Conservation (phyloP, 805 yeast species). For the Suhomyces emberorum region DNA sequence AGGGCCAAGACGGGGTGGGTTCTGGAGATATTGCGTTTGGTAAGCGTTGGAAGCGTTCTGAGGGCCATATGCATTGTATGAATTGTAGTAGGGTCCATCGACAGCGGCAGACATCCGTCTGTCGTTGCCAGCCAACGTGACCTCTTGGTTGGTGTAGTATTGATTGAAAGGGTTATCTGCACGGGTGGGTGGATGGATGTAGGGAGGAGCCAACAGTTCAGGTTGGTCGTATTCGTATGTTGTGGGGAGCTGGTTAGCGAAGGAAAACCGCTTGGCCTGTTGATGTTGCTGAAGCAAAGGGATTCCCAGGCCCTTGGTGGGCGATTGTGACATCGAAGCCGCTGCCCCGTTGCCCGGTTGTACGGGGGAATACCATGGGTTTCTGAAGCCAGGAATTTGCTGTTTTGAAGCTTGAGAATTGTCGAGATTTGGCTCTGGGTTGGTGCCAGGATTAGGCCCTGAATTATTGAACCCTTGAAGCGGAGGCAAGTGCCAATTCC, state of each 20-base stretch:
- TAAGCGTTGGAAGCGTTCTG: constrained; percentile 4
- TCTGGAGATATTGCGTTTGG: constrained; percentile 10
- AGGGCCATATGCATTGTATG: constrained; percentile 12
- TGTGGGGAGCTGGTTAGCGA: constrained; percentile 46
- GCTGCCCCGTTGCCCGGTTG: constrained; percentile 10
- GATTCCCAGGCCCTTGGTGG: constrained; percentile 23
- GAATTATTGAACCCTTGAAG: constrained; percentile 17
- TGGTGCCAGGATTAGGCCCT: constrained; percentile 3
- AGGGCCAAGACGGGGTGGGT: constrained; percentile 10
- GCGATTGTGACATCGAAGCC: constrained; percentile 18
- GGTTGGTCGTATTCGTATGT: constrained; percentile 43
- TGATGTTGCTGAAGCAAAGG: constrained; percentile 22
- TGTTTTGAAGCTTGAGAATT: constrained; percentile 8
- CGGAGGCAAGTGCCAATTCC: constrained; percentile 36
- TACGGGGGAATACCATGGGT: constrained; percentile 41
- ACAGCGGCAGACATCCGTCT: constrained; percentile 39
- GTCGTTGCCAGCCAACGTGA: constrained; percentile 24
- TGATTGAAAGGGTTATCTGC: constrained; percentile 45
- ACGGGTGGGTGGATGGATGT: constrained; percentile 42
- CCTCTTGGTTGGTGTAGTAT: constrained; percentile 39
- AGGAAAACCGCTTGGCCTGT: constrained; percentile 30
- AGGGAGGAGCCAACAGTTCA: constrained; percentile 22
- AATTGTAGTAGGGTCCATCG: constrained; percentile 23
- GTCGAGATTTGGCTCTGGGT: constrained; percentile 4
- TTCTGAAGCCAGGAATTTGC: constrained; percentile 34